Evolutionary conservation across 2,329 filamentous ascomycete species (phyloP).

Genomic region (Paraconiothyrium sp.): DNA sequence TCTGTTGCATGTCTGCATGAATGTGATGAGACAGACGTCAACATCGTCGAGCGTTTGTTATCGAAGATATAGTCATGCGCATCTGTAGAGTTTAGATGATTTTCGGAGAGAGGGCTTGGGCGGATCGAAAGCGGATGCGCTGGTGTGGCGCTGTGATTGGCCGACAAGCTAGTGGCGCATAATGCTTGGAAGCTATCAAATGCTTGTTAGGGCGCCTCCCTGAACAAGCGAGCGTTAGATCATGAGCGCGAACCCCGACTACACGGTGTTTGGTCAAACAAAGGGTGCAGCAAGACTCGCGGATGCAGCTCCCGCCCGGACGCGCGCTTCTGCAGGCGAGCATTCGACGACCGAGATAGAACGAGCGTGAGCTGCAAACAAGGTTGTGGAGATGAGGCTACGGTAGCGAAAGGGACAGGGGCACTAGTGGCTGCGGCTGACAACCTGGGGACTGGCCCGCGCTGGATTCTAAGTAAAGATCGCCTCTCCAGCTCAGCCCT

Average conservation of each 20-base stretch:
- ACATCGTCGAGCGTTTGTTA: background rate
- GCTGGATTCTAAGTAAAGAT: constrained; percentile 14
- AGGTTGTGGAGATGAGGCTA: constrained; percentile 3
- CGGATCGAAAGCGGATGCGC: background rate
- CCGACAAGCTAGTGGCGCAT: background rate
- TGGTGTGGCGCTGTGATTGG: constrained; percentile 1
- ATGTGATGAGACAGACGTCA: background rate
- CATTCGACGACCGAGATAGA: background rate
- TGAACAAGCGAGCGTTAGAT: background rate
- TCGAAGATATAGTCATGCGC: background rate
- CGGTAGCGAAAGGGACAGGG: constrained; percentile 10
- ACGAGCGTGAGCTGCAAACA: background rate
- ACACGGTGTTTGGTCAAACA: background rate
- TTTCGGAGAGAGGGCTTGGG: background rate
- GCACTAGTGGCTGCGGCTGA: constrained; percentile 10
- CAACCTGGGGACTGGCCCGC: constrained; percentile 7
- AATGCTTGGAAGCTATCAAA: constrained; percentile 6
- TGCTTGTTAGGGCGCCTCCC: constrained; percentile 1
- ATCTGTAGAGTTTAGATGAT: background rate
- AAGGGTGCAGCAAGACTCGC: background rate
- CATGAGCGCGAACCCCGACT: background rate
- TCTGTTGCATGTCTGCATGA: background rate
- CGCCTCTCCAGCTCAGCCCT: constrained; percentile 12
- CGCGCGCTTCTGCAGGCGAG: background rate
- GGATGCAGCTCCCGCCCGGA: background rate